These are phyloP conservation scores for Aspergillus eucalypticola DNA, from an alignment of 2,329 filamentous ascomycete species.

Conservation along the genomic window DNA sequence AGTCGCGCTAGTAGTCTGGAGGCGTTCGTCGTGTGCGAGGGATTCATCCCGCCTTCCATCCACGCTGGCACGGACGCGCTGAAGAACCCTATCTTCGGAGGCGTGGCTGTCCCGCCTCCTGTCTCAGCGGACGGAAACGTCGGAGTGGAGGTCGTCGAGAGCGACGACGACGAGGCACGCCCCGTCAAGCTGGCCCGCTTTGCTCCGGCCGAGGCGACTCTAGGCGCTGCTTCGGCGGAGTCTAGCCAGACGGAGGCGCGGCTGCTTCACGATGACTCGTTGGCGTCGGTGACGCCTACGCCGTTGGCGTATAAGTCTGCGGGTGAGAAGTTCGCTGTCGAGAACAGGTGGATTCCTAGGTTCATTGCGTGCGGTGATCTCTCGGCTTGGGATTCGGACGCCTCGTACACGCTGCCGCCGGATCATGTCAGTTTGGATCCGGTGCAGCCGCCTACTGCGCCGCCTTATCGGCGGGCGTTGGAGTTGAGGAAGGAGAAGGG, in stretches of 20 bases:
- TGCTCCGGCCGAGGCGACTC: slow-evolving; percentile 4
- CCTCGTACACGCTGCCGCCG: slow-evolving; percentile 85
- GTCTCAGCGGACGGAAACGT: slow-evolving; percentile 34
- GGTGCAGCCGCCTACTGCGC: slow-evolving; percentile 91
- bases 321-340: slow-evolving; percentile 36
- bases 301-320: slow-evolving; percentile 22
- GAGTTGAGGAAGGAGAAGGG: slow-evolving; percentile 77
- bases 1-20: slow-evolving; percentile 96
- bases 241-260: slow-evolving; percentile 28
- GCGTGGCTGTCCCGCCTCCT: slow-evolving; percentile 32
- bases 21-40: slow-evolving; percentile 92
- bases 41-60: slow-evolving; percentile 70
- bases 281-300: slow-evolving; percentile 31
- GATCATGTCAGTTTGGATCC: slow-evolving; percentile 86
- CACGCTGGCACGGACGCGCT: slow-evolving; percentile 48
- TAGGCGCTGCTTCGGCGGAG: slow-evolving; percentile 1
- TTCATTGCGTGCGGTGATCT: slow-evolving; percentile 98
- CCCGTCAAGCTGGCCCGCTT: slow-evolving; percentile 9
- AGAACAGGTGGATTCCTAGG: slow-evolving; percentile 80
- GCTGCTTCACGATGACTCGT: slow-evolving; percentile 47
- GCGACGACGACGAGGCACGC: slow-evolving; percentile 38
- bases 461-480: slow-evolving; percentile 87
- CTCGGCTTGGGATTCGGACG: slow-evolving; percentile 92
- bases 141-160: slow-evolving; percentile 37
- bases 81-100: slow-evolving; percentile 43